Base-by-base conservation (phyloP, 192 early-diverging fungal genomes). In the Coemansia sp. region DNA sequence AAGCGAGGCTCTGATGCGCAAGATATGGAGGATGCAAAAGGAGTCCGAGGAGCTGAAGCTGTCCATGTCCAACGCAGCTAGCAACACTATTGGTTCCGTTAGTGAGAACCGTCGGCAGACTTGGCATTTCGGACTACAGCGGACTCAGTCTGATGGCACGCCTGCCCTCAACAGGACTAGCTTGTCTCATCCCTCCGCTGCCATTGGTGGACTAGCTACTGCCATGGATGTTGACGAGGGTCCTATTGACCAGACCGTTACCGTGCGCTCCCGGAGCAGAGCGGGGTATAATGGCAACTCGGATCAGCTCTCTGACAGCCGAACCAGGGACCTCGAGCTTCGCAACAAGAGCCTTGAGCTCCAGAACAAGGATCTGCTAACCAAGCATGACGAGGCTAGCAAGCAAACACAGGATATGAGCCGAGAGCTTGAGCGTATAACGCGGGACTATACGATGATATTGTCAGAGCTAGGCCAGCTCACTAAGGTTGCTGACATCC, bases 1-100 rank as follows among this genome's bases (percentile, higher is more conserved):
- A 61, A 85, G 82, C 50, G 79, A 85, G 50, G 55, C 65, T 18
- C 58, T 85, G 18, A 57, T 75, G 63, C 76, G 76, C n/a, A 76
- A 82, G 62, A 63, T 82, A 23, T 77, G 72, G 66, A 51, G 26
- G 20, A 26, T 26, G 48, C 48, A 51, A 23, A 51, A 51, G 48
- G 48, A 20, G 69, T 81, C 21, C 36, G 60, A 35, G 73, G 77
- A 79, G 58, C 66, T 21, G 46, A 73, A 66, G 31, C 57, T 76
- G 31, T 73, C 78, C 46, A 16, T 70, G 43, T 72, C 75, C 3
- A 56, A 62, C 2, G 53, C 42, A 1, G n/a, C 56, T 1, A 66
- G 65, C 1, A 18, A 45, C 68, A 62, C 26, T 9, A 39, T 45
- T 7, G 71, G 59, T 18, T 45, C 50, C 9, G n/a, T 51, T 21